Base-by-base conservation (phyloP, 2,329 filamentous ascomycete genomes). In the Colletotrichum sp. region DNA sequence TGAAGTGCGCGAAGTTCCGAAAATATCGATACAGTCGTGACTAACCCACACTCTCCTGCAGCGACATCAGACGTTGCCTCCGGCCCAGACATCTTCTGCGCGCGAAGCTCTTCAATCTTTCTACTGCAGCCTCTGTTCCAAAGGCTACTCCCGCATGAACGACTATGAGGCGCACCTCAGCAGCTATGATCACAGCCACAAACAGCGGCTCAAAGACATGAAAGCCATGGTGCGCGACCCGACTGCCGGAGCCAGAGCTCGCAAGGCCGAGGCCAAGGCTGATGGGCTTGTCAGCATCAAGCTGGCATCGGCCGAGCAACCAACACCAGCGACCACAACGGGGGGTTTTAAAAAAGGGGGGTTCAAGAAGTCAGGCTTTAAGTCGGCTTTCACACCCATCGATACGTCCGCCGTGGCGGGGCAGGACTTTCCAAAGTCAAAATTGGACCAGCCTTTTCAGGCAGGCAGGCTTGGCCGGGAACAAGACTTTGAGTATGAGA, bases 121-220 rank as follows among this genome's bases (percentile, higher is more conserved):
- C 86, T 96, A 95, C 86, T 98, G 93, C 88, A 91, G 93, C 55
- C 91, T 99, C 71, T 99, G 97, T 88, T 93, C 94, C 78, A 99
- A 99, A 86, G 96, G 96, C 80, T 99, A 99, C 86, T 93, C 93
- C 3, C 95, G 97, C 72, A 96, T 98, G 90, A 96, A 98, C 83
- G 96, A 99, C 84, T 98, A 98, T 84, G 96, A 99, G 85, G 94
- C 96, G 9, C 97, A 99, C 84, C 95, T 98, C 72, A 93, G 93
- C 78, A 97, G 95, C 81, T 99, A 99, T 85, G 97, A 99, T 83
- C 97, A 99, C 86, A 95, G 95, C 80, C 97, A 99, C 85, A 96
- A 96, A 84, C 96, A 98, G 87, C 94, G 95, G 66, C 91, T 96
- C 75, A 95, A 95, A 85, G 95, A 97, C 81, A 96, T 96, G 94